Conservation (phyloP, 495 filamentous ascomycete species). For the Neurospora sp. region DNA sequence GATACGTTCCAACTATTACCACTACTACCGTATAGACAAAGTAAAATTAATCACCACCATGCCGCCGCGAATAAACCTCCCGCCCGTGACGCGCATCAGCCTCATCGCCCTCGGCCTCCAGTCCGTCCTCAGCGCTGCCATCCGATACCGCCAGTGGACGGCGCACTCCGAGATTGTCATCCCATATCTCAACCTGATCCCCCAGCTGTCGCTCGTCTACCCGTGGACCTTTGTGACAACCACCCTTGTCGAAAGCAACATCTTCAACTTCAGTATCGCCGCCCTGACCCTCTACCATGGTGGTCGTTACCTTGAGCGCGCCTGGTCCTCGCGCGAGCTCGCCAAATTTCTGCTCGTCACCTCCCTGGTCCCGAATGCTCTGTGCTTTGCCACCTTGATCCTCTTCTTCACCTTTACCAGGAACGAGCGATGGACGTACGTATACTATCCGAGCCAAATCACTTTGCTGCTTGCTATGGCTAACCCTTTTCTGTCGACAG, state of each 20-base stretch:
- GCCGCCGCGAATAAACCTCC: slow-evolving; percentile 82
- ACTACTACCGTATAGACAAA: neutral
- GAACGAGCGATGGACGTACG: slow-evolving; percentile 60
- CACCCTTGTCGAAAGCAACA: slow-evolving; percentile 85
- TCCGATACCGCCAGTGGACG: slow-evolving; percentile 58
- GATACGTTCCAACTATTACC: neutral
- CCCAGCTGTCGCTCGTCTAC: slow-evolving; percentile 70
- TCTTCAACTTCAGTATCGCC: slow-evolving; percentile 76
- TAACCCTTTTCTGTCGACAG: slow-evolving; percentile 29
- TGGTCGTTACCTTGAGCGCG: slow-evolving; percentile 88
- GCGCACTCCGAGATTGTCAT: slow-evolving; percentile 51
- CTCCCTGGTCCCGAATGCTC: slow-evolving; percentile 67
- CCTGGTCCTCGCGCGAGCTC: slow-evolving; percentile 90
- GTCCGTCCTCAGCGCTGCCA: slow-evolving; percentile 70
- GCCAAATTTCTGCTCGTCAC: slow-evolving; percentile 78
- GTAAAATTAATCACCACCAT: slow-evolving; percentile 38
- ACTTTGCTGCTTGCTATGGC: slow-evolving; percentile 6
- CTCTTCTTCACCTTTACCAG: slow-evolving; percentile 60
- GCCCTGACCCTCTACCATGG: slow-evolving; percentile 81
- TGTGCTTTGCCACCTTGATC: slow-evolving; percentile 63
- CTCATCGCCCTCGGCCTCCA: slow-evolving; percentile 64
- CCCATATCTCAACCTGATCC: slow-evolving; percentile 79
- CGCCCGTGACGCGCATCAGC: slow-evolving; percentile 75
- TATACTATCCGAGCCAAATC: slow-evolving; percentile 3
- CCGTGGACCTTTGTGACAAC: slow-evolving; percentile 88